Conservation (phyloP, 371 early-diverging fungal species). For the Actinomortierella wolfii region DNA sequence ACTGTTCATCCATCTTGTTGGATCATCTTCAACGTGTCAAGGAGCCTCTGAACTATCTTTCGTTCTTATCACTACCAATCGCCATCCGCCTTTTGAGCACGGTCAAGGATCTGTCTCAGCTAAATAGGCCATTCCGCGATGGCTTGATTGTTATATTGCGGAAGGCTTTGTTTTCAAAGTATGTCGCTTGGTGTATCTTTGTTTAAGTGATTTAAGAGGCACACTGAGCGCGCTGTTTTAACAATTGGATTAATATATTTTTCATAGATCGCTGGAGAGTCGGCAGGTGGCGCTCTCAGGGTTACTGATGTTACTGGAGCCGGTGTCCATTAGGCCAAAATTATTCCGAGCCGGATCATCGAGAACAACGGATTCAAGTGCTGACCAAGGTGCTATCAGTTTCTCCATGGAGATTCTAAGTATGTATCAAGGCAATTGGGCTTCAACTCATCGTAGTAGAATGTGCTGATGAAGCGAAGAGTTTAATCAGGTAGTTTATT, state of each 20-base stretch:
- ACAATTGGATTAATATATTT: too few species aligned
- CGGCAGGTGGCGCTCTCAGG: constrained; percentile 63
- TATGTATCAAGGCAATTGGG: constrained; percentile 17
- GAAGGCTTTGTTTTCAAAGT: constrained; percentile 69
- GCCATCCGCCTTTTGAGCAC: constrained; percentile 58
- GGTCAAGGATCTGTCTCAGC: constrained; percentile 53
- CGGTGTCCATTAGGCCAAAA: constrained; percentile 8
- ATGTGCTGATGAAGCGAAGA: background rate
- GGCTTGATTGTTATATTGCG: constrained; percentile 62
- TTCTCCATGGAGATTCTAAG: constrained; percentile 60
- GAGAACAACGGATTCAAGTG: constrained; percentile 5
- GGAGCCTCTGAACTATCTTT: constrained; percentile 62
- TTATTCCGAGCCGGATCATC: constrained; percentile 14
- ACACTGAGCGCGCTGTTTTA: too few species aligned
- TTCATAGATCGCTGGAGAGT: constrained; percentile 61
- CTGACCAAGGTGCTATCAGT: constrained; percentile 10
- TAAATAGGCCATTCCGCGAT: constrained; percentile 57
- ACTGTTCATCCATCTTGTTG: constrained; percentile 43
- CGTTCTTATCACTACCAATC: constrained; percentile 54
- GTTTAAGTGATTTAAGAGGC: too few species aligned
- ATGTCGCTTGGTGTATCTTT: constrained; percentile 17
- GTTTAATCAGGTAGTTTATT: background rate
- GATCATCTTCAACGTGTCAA: constrained; percentile 51
- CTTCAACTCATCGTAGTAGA: too few species aligned
- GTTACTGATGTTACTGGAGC: constrained; percentile 53